Percentiles rank a stretch among this genome's conserved stretches.
Conservation (phyloP, 306 rosid species). For the Acacia crassicarpa region DNA sequence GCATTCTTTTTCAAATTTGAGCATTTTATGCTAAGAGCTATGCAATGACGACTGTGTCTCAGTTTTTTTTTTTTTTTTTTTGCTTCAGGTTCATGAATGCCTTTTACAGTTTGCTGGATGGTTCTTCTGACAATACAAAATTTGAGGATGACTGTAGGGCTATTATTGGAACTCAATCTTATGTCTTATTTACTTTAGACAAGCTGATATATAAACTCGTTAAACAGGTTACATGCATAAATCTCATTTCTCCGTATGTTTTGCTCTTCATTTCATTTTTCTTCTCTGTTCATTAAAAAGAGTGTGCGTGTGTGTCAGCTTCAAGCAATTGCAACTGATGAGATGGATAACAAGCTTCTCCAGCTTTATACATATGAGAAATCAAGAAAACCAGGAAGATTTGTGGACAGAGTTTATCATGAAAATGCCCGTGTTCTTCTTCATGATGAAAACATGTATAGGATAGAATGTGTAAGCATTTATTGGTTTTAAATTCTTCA, state of each 20-base stretch:
- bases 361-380: constrained; percentile 87
- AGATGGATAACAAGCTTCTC: constrained; percentile 95
- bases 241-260: not conserved
- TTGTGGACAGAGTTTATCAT: constrained; percentile 78
- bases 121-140: constrained; percentile 92
- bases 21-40: constrained; percentile 14
- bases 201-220: constrained; percentile 94
- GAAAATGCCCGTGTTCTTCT: constrained; percentile 97
- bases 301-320: constrained; percentile 49
- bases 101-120: constrained; percentile 92
- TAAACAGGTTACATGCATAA: constrained; percentile 68
- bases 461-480: constrained; percentile 82
- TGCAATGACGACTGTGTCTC: constrained; percentile 20
- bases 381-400: constrained; percentile 84
- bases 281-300: constrained; percentile 27
- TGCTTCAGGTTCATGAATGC: constrained; percentile 84
- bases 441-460: constrained; percentile 89
- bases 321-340: constrained; percentile 85
- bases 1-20: constrained; percentile 18
- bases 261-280: constrained; percentile 10
- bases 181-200: constrained; percentile 91
- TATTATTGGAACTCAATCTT: constrained; percentile 93
- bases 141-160: constrained; percentile 99
- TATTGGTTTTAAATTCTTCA: constrained; percentile 18
- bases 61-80: not conserved